Conservation (phyloP, 2,329 filamentous ascomycete genomes). For the Neonectria punicea region DNA sequence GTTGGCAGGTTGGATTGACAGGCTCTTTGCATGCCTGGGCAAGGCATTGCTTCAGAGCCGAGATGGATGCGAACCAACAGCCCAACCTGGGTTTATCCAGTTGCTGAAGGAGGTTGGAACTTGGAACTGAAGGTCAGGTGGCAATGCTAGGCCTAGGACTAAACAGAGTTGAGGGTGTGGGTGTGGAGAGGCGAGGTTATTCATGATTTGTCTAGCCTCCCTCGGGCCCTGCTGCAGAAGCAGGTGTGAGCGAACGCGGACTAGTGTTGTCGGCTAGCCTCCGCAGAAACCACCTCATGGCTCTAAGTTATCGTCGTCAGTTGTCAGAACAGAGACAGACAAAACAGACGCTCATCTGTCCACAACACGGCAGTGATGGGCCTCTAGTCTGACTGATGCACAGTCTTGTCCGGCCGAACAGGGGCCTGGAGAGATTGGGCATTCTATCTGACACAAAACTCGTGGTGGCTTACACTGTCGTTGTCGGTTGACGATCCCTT, state of each 20-base stretch:
- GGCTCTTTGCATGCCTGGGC: conserved; percentile 12
- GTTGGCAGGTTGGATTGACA: conserved; percentile 6
- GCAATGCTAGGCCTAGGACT: conserved; percentile 31
- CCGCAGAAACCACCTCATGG: conserved; percentile 33
- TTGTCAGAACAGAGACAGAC: conserved; percentile 32
- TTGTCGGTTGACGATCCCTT: conserved; percentile 20
- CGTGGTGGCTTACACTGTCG: conserved; percentile 8
- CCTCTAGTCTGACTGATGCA: conserved; percentile 30
- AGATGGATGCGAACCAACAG: conserved; percentile 29
- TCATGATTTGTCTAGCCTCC: conserved; percentile 36
- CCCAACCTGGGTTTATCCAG: conserved; percentile 13
- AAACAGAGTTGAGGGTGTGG: conserved; percentile 37
- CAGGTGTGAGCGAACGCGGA: conserved; percentile 36
- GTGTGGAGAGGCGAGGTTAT: conserved; percentile 28
- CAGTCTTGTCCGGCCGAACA: conserved; percentile 28
- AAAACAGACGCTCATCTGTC: conserved; percentile 24
- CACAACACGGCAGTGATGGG: conserved; percentile 15
- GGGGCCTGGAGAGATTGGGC: conserved; percentile 21
- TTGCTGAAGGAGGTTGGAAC: conserved; percentile 38
- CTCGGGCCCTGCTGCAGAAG: conserved; percentile 32
- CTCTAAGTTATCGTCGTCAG: conserved; percentile 20
- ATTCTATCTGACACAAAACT: conserved; percentile 32
- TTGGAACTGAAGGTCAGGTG: conserved; percentile 38
- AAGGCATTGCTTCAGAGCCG: conserved; percentile 3
- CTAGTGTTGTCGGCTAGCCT: conserved; percentile 26